These are phyloP conservation scores for Solanum sejunctum DNA, from an alignment of 257 asterid species.

Conservation along the genomic window DNA sequence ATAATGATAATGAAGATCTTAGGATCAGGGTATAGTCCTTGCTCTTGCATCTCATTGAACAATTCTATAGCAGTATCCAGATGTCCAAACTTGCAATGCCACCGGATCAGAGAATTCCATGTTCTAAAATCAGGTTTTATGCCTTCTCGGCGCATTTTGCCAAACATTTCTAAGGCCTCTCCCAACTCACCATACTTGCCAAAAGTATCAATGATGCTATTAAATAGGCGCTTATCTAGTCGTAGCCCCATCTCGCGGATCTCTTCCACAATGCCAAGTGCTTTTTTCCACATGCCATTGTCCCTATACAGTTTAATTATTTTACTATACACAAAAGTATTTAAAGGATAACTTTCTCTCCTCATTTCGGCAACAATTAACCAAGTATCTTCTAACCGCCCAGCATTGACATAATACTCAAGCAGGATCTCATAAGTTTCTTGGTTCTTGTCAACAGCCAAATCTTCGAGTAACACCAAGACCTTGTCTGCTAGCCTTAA, in stretches of 20 bases:
- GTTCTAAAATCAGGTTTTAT: slow-evolving; percentile 61
- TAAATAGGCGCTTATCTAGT: slow-evolving; percentile 53
- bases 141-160: slow-evolving; percentile 55
- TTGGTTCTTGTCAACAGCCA: slow-evolving; percentile 36
- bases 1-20: slow-evolving; percentile 61
- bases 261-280: slow-evolving; percentile 57
- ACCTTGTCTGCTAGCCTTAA: slow-evolving; percentile 45
- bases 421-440: slow-evolving; percentile 68
- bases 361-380: slow-evolving; percentile 65
- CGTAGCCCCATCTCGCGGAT: slow-evolving; percentile 46
- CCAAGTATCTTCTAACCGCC: slow-evolving; percentile 71
- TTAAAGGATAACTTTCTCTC: slow-evolving; percentile 38
- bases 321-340: slow-evolving; percentile 70
- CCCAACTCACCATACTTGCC: slow-evolving; percentile 69
- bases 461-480: slow-evolving; percentile 20
- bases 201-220: slow-evolving; percentile 73
- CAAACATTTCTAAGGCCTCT: slow-evolving; percentile 53
- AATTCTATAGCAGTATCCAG: slow-evolving; percentile 40
- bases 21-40: slow-evolving; percentile 78
- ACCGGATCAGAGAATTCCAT: slow-evolving; percentile 77
- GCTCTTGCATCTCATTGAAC: slow-evolving; percentile 67
- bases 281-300: slow-evolving; percentile 95
- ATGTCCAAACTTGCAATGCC: slow-evolving; percentile 75
- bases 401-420: slow-evolving; percentile 53
- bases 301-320: slow-evolving; percentile 71